Evolutionary conservation across 345 rosid genomes (phyloP).

Genomic region (Erodium maritimum): DNA sequence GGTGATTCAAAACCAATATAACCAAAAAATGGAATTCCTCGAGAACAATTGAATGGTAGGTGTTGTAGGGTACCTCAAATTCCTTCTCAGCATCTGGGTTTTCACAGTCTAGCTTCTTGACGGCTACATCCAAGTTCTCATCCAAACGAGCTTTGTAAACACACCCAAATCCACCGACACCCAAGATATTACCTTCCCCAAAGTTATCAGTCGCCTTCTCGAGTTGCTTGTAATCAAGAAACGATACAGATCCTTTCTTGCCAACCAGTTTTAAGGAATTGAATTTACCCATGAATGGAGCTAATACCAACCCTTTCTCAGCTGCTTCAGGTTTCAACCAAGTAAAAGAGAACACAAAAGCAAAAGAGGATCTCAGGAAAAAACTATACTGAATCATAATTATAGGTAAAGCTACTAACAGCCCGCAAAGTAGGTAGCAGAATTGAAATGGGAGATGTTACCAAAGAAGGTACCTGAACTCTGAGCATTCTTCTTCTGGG

Average conservation of each 20-base stretch:
- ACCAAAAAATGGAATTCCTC: not conserved
- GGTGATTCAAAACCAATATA: not conserved
- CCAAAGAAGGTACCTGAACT: slow-evolving; percentile 34
- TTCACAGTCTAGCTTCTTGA: slow-evolving; percentile 66
- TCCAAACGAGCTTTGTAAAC: slow-evolving; percentile 70
- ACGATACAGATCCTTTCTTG: slow-evolving; percentile 34
- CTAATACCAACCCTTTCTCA: slow-evolving; percentile 36
- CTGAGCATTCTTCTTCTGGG: slow-evolving; percentile 22
- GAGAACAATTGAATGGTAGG: too few relatives aligned
- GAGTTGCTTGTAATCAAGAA: slow-evolving; percentile 49
- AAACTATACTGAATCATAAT: not conserved
- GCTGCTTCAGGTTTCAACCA: slow-evolving; percentile 35
- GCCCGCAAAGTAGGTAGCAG: not conserved
- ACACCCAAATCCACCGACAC: slow-evolving; percentile 84
- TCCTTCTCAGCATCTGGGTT: slow-evolving; percentile 58
- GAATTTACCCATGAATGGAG: slow-evolving; percentile 45
- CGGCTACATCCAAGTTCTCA: slow-evolving; percentile 46
- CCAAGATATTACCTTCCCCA: slow-evolving; percentile 56
- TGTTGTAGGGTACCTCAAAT: slow-evolving; percentile 47
- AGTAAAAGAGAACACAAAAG: slow-evolving; percentile 9
- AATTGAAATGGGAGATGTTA: not conserved
- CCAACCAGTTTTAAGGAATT: slow-evolving; percentile 33
- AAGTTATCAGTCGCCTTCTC: slow-evolving; percentile 68
- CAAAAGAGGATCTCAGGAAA: slow-evolving; percentile 1
- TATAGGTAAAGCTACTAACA: not conserved